phyloP scores from a whole-genome alignment of 148 eudicot species.

The Rhododendron williamsianum region DNA sequence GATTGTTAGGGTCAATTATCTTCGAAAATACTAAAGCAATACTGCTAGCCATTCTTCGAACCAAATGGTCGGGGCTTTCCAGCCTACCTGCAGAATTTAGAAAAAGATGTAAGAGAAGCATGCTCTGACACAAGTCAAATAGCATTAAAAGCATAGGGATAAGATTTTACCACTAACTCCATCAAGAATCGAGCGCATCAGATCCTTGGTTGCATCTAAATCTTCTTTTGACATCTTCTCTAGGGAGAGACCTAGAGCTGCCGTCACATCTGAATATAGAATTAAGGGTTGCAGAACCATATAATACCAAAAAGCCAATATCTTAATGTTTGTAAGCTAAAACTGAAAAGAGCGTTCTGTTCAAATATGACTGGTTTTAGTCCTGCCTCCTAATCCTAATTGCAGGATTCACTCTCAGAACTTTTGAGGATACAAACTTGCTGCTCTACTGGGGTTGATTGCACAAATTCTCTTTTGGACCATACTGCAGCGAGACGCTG shows the following conservation, averaged over 20 bases:
- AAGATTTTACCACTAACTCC: conserved; percentile 82
- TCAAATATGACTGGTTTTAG: neutral
- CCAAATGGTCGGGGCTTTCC: conserved; percentile 64
- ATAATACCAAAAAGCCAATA: neutral
- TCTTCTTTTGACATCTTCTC: conserved; percentile 90
- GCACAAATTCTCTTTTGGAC: conserved; percentile 85
- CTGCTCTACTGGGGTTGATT: conserved; percentile 76
- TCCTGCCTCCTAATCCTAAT: neutral
- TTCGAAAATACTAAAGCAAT: conserved; percentile 83
- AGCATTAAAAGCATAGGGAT: conserved; percentile 15
- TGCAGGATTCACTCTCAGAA: conserved; percentile 1
- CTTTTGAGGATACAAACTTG: conserved; percentile 79
- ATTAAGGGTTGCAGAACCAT: conserved; percentile 31
- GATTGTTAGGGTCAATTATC: conserved; percentile 84
- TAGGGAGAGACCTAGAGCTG: conserved; percentile 77
- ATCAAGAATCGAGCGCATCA: conserved; percentile 79
- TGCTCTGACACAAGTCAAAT: neutral
- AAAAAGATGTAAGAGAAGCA: conserved; percentile 2
- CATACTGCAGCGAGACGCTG: conserved; percentile 61
- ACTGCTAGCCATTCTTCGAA: conserved; percentile 79
- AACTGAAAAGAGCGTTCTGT: neutral
- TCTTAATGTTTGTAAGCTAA: neutral
- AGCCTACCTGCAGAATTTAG: conserved; percentile 66
- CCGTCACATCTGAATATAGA: conserved; percentile 65
- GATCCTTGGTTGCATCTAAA: conserved; percentile 70